Conservation (phyloP, 2,329 filamentous ascomycete species). For the Amylocarpus encephaloides region DNA sequence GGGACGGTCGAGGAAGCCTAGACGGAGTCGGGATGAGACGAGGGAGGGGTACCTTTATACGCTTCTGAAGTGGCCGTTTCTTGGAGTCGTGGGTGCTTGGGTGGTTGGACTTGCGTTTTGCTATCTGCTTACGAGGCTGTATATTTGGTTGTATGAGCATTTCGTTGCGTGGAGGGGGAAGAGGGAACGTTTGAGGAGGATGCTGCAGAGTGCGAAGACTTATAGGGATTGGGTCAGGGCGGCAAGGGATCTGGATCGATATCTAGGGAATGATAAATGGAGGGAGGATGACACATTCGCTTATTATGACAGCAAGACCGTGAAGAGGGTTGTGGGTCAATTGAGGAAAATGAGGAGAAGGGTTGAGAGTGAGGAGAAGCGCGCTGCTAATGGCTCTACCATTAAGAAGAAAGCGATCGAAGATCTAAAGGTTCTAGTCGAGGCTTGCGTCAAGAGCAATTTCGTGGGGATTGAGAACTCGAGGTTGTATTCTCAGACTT, state of each 20-base stretch:
- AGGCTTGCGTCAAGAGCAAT: slow-evolving; percentile 95
- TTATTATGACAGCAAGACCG: slow-evolving; percentile 84
- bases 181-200: slow-evolving; percentile 63
- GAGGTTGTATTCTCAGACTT: slow-evolving; percentile 92
- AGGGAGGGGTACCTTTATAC: slow-evolving; percentile 88
- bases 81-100: slow-evolving; percentile 76
- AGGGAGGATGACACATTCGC: slow-evolving; percentile 71
- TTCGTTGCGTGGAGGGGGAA: slow-evolving; percentile 82
- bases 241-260: slow-evolving; percentile 71
- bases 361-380: slow-evolving; percentile 47
- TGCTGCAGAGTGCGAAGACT: slow-evolving; percentile 63
- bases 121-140: slow-evolving; percentile 77
- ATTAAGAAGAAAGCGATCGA: slow-evolving; percentile 52
- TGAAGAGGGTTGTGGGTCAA: slow-evolving; percentile 70
- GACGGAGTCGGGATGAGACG: slow-evolving; percentile 76
- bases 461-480: slow-evolving; percentile 94
- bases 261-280: slow-evolving; percentile 76
- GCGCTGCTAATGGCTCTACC: slow-evolving; percentile 32
- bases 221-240: slow-evolving; percentile 81
- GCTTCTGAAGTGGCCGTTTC: slow-evolving; percentile 84
- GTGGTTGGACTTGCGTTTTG: slow-evolving; percentile 63
- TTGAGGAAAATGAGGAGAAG: slow-evolving; percentile 55
- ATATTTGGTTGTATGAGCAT: slow-evolving; percentile 90
- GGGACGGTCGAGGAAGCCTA: slow-evolving; percentile 26
- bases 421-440: slow-evolving; percentile 69